Evolutionary conservation across 2,329 filamentous ascomycete genomes (phyloP).

Genomic region (Arachnopeziza araneosa): DNA sequence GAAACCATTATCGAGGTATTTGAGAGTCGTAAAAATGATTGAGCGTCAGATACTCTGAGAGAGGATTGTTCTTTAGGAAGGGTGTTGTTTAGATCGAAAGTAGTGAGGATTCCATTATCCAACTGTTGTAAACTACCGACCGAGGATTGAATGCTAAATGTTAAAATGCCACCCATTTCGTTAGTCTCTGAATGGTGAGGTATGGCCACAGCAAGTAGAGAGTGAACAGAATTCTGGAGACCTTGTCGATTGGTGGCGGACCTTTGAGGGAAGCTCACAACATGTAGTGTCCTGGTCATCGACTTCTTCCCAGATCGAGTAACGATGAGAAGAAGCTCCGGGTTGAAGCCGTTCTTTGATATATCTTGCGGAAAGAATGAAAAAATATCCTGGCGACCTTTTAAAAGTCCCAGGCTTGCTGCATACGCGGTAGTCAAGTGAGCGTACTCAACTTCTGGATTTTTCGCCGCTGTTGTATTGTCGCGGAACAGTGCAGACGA

Average conservation of each 20-base stretch:
- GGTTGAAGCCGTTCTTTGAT: constrained; percentile 38
- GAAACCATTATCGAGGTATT: constrained; percentile 59
- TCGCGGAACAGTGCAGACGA: constrained; percentile 30
- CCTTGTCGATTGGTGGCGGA: constrained; percentile 9
- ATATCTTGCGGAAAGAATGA: constrained; percentile 45
- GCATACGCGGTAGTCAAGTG: constrained; percentile 29
- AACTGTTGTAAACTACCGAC: constrained; percentile 61
- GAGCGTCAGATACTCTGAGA: constrained; percentile 45
- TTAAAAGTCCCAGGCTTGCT: constrained; percentile 36
- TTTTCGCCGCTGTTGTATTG: constrained; percentile 31
- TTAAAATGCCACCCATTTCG: constrained; percentile 1
- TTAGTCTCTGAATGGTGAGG: constrained; percentile 2
- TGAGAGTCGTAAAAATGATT: constrained; percentile 62
- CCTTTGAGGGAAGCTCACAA: constrained; percentile 27
- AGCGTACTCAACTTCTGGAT: constrained; percentile 27
- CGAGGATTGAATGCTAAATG: constrained; percentile 55
- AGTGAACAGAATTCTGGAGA: constrained; percentile 25
- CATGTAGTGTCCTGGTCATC: constrained; percentile 23
- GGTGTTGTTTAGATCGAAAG: constrained; percentile 59
- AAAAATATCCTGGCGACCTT: constrained; percentile 47
- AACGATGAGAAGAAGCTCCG: constrained; percentile 48
- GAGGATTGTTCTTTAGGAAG: constrained; percentile 55
- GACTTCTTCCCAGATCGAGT: constrained; percentile 20
- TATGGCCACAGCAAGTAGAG: constrained; percentile 23
- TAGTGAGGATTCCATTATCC: constrained; percentile 45